phyloP scores from a whole-genome alignment of 352 stramenopile genomes.

The Phytophthora crassamura region DNA sequence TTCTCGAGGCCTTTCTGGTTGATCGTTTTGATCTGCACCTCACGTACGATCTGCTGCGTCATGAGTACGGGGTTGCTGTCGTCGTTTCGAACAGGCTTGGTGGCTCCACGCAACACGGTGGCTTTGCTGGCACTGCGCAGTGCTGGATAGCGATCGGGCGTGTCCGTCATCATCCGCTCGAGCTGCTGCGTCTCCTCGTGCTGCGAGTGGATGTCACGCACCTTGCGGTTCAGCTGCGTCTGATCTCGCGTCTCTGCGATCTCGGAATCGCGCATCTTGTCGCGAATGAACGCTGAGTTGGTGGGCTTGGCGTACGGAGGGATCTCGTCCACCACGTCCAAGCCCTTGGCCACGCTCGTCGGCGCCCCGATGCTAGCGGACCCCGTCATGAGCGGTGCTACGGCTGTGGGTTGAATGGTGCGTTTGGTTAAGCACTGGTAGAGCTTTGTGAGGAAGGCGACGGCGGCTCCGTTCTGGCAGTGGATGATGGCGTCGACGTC shows the following conservation, averaged over 20 bases:
- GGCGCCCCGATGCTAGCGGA: slow-evolving; percentile 16
- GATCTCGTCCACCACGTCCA: slow-evolving; percentile 50
- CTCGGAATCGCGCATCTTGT: slow-evolving; percentile 81
- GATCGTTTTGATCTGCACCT: slow-evolving; percentile 92
- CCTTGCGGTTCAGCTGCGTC: slow-evolving; percentile 65
- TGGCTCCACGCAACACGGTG: slow-evolving; percentile 65
- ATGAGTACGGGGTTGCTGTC: slow-evolving; percentile 56
- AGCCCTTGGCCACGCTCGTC: slow-evolving; percentile 33
- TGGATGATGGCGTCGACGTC: slow-evolving; percentile 90
- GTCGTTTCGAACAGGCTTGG: slow-evolving; percentile 76
- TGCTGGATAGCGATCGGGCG: slow-evolving; percentile 69
- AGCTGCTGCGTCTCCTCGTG: slow-evolving; percentile 86
- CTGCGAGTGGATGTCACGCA: slow-evolving; percentile 65
- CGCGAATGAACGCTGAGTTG: slow-evolving; percentile 81
- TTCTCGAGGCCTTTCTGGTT: slow-evolving; percentile 88
- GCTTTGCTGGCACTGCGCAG: slow-evolving; percentile 66
- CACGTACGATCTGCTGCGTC: slow-evolving; percentile 83
- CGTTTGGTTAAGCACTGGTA: slow-evolving; percentile 93
- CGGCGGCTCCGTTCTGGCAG: slow-evolving; percentile 88
- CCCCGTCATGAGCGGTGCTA: slow-evolving; percentile 17
- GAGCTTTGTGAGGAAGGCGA: slow-evolving; percentile 87
- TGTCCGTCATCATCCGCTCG: slow-evolving; percentile 68
- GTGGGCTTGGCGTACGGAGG: slow-evolving; percentile 88
- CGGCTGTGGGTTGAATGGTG: slow-evolving; percentile 72
- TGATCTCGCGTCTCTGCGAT: slow-evolving; percentile 80